Evolutionary conservation across 169 alveolate genomes (phyloP).

Genomic region (Plasmodium gaboni): DNA sequence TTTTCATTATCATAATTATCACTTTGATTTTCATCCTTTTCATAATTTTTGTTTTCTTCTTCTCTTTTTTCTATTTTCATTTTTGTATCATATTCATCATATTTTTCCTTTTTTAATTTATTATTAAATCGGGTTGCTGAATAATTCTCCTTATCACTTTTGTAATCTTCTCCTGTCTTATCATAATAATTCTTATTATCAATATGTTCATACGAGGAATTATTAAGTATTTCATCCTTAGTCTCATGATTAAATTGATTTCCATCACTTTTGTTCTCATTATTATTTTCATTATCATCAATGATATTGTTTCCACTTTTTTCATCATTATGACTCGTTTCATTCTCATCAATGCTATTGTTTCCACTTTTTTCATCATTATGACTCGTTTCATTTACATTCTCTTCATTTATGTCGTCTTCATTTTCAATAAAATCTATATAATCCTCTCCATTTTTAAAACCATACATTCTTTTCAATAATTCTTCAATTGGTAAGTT

Average conservation of each 20-base stretch:
- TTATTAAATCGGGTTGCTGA: not conserved
- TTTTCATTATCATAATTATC: not conserved
- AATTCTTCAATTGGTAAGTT: slow-evolving; percentile 41
- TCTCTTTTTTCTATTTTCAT: not conserved
- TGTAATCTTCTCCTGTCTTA: too few relatives aligned
- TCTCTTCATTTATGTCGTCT: slow-evolving; percentile 12
- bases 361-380: slow-evolving; percentile 1
- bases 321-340: slow-evolving; percentile 1
- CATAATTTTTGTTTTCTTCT: not conserved
- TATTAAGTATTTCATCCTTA: not conserved
- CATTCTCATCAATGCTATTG: not conserved
- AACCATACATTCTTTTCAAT: slow-evolving; percentile 17
- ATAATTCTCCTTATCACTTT: too few relatives aligned
- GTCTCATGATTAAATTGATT: too few relatives aligned
- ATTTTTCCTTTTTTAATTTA: not conserved
- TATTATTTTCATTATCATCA: not conserved
- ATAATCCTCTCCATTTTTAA: slow-evolving; percentile 32
- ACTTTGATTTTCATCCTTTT: not conserved
- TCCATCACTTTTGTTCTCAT: not conserved
- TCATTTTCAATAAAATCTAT: slow-evolving; percentile 16
- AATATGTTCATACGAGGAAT: too few relatives aligned
- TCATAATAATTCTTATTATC: too few relatives aligned
- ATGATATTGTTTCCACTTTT: not conserved
- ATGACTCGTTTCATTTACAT: slow-evolving; percentile 10
- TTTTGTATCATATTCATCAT: not conserved